A percentile compares a stretch with the other conserved stretches of the same genome.
Evolutionary conservation across 371 early-diverging fungal species (phyloP).

Genomic region (Umbelopsis sp.): DNA sequence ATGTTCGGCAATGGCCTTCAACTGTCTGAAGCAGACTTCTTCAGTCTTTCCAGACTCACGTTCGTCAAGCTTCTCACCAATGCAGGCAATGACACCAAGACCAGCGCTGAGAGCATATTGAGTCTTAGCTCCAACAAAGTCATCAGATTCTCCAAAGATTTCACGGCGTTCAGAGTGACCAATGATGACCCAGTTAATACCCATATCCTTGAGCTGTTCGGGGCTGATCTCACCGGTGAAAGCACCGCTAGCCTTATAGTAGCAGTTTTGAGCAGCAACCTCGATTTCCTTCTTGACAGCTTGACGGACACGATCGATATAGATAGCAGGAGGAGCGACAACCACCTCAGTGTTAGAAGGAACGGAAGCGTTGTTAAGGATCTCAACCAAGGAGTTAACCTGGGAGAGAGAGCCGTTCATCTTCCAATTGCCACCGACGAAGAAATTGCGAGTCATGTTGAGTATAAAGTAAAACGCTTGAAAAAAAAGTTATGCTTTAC

Average conservation of each 20-base stretch:
- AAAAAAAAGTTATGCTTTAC: not conserved
- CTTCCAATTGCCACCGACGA: conserved; percentile 92
- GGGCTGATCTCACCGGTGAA: conserved; percentile 99
- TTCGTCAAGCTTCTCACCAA: conserved; percentile 97
- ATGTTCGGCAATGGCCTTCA: conserved; percentile 77
- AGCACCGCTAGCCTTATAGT: conserved; percentile 88
- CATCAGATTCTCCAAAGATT: conserved; percentile 90
- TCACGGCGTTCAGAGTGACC: conserved; percentile 99
- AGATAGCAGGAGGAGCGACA: conserved; percentile 95
- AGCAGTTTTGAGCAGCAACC: conserved; percentile 97
- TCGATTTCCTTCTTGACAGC: conserved; percentile 80
- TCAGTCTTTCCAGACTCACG: conserved; percentile 88
- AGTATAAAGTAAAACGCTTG: not conserved
- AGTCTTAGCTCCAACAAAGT: conserved; percentile 88
- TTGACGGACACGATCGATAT: conserved; percentile 83
- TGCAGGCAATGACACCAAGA: conserved; percentile 95
- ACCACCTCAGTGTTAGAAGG: conserved; percentile 83
- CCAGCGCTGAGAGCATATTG: conserved; percentile 87
- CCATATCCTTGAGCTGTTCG: conserved; percentile 95
- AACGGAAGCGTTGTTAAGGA: conserved; percentile 72
- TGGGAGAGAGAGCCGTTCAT: conserved; percentile 90
- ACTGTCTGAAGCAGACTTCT: conserved; percentile 89
- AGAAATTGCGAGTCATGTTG: conserved; percentile 67
- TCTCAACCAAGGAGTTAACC: conserved; percentile 72
- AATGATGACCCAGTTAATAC: conserved; percentile 94